Base-by-base conservation (phyloP, 164 flowering plant genomes). In the Vitis labrusca region DNA sequence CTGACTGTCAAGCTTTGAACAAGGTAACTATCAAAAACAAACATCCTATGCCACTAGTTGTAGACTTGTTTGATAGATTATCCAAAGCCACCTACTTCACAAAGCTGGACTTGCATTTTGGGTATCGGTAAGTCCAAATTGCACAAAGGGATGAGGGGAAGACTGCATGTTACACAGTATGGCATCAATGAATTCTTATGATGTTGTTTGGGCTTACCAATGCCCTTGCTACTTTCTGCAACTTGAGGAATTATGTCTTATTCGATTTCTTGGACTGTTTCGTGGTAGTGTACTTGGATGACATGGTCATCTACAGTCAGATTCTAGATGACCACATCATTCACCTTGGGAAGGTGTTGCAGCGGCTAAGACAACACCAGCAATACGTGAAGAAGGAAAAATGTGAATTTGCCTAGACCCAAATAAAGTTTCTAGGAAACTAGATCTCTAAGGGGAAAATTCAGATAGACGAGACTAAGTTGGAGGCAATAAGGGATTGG, bases 21-120 rank as follows among this genome's bases (percentile, higher is more conserved):
- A 65, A 32, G 59, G 57, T 53, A 6, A 65, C 59, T 2, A 8
- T 65, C 10, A 52, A 54, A 49, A 65, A 29, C 59, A 65, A 65
- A 16, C 53, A 65, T 47, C 17, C 58, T 2, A 27, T 65, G 9
- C 68, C 68, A 1, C 30, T 65, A 6, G 23, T 27, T 0, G 59
- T 16, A 12, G 59, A 65, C 9, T 30, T 65, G 59, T 65, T 65
- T 15, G 59, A 65, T 29, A 12, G 49, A 5, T 9, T 65, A 1
- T 13, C 44, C n/a, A 15, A 32, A 13, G 49, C 47, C 2, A 7
- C 17, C 1, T 52, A 29, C n/a, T 65, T 52, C 59, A 23, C 68
- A n/a, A 65, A 65, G 68, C 58, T 53, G 49, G 68, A 65, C 14
- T 29, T 65, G 56, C 10, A 49, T 11, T 12, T 12, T 0, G 68